These are phyloP conservation scores for Saprolegnia diclina DNA, from an alignment of 352 stramenopile genomes.

Conservation along the genomic window DNA sequence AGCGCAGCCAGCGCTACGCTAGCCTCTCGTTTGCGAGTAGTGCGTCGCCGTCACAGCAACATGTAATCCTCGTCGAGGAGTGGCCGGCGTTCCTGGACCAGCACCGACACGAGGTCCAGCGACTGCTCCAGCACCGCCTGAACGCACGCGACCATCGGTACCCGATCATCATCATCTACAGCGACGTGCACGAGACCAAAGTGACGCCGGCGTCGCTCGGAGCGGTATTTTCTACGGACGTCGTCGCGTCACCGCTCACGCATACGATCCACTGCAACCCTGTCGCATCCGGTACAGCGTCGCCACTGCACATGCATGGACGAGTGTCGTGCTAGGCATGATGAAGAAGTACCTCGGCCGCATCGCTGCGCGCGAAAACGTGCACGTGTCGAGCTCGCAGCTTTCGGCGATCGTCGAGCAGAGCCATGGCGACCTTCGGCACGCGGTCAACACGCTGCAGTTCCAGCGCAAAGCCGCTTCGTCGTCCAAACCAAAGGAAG, in stretches of 20 bases:
- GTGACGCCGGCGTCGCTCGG: slow-evolving; percentile 57
- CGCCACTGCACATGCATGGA: neutral
- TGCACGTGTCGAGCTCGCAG: slow-evolving; percentile 29
- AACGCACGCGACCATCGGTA: slow-evolving; percentile 32
- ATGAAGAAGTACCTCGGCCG: slow-evolving; percentile 63
- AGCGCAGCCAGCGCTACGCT: slow-evolving; percentile 61
- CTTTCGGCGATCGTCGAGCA: slow-evolving; percentile 50
- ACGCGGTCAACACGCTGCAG: slow-evolving; percentile 77
- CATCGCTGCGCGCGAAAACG: slow-evolving; percentile 39
- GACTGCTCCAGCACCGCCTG: slow-evolving; percentile 1
- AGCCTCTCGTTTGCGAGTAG: slow-evolving; percentile 38
- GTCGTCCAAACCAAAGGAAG: neutral
- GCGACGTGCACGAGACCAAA: slow-evolving; percentile 68
- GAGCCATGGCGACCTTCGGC: slow-evolving; percentile 68
- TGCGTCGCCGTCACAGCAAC: slow-evolving; percentile 22
- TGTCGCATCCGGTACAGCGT: slow-evolving; percentile 53
- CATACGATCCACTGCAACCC: slow-evolving; percentile 73
- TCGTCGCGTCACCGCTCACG: slow-evolving; percentile 60
- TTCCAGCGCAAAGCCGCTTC: slow-evolving; percentile 27
- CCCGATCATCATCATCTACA: slow-evolving; percentile 77
- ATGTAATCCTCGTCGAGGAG: slow-evolving; percentile 70
- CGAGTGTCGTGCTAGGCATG: neutral
- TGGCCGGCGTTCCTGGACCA: slow-evolving; percentile 38
- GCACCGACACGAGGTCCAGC: slow-evolving; percentile 23
- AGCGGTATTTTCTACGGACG: slow-evolving; percentile 56